These are phyloP conservation scores for Mortierella sp. DNA, from an alignment of 371 early-diverging fungal species.

Conservation along the genomic window DNA sequence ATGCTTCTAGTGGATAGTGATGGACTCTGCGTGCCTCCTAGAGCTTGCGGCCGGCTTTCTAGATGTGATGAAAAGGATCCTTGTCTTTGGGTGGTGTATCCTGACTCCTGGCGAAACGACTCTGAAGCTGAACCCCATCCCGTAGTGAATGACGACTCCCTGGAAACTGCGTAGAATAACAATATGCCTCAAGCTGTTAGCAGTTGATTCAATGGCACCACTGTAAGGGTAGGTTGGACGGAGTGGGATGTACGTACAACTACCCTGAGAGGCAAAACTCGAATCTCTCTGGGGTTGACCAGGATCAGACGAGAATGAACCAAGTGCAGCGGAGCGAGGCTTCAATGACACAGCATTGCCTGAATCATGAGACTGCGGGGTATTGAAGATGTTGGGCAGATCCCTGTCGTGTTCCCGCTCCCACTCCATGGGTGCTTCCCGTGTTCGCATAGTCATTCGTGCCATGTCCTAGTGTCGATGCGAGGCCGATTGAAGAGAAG, in stretches of 20 bases:
- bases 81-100: not conserved
- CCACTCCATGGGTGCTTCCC: constrained; percentile 54
- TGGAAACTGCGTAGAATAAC: constrained; percentile 6
- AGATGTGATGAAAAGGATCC: constrained; percentile 12
- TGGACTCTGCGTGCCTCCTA: not conserved
- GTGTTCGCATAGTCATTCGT: constrained; percentile 40
- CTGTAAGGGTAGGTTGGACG: no score
- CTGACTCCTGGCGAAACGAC: constrained; percentile 22
- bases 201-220: not conserved
- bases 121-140: constrained; percentile 16
- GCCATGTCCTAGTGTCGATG: no score
- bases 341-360: not conserved
- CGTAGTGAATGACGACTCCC: constrained; percentile 2
- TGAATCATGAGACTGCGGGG: constrained; percentile 13
- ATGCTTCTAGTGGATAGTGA: no score
- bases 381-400: constrained; percentile 38
- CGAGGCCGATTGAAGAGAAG: no score
- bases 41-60: constrained; percentile 15
- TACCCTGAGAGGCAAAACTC: constrained; percentile 19
- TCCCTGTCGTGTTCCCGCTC: constrained; percentile 46
- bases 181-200: not conserved
- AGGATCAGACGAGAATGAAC: constrained; percentile 4
- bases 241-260: constrained; percentile 18
- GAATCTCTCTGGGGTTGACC: constrained; percentile 19
- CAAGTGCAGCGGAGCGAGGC: not conserved